These are phyloP conservation scores for Immersiporthe knoxdaviesiana DNA, from an alignment of 2,329 filamentous ascomycete species.

Conservation along the genomic window DNA sequence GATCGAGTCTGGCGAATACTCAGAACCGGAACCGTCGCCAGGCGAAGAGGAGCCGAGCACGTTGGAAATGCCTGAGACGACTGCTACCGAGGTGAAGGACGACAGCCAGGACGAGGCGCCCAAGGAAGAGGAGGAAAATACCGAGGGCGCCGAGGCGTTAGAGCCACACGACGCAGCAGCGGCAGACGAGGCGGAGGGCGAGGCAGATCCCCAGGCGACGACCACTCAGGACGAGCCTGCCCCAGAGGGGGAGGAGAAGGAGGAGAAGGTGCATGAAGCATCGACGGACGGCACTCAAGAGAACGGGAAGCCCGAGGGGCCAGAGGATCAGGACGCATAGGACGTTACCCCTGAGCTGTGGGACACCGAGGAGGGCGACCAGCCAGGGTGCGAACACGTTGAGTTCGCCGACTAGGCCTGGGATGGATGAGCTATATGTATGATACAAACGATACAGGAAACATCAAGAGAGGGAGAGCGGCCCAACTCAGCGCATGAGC, in stretches of 20 bases:
- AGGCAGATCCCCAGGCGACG: constrained; percentile 25
- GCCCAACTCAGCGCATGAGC: neutral
- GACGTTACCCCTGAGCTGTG: neutral
- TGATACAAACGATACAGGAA: neutral
- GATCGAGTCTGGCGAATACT: constrained; percentile 22
- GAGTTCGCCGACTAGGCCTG: neutral
- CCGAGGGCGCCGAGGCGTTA: constrained; percentile 7
- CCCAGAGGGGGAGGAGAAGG: too few species aligned
- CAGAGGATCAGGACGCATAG: constrained; percentile 16
- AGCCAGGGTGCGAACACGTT: constrained; percentile 1
- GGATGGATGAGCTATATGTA: neutral
- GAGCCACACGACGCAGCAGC: constrained; percentile 2
- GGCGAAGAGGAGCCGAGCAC: constrained; percentile 32
- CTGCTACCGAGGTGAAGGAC: neutral
- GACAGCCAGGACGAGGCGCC: constrained; percentile 4
- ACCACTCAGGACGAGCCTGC: constrained; percentile 27
- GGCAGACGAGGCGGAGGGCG: constrained; percentile 29
- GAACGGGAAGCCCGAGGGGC: constrained; percentile 7
- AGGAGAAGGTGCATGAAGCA: constrained; percentile 3
- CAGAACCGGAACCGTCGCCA: constrained; percentile 11
- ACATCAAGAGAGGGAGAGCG: neutral
- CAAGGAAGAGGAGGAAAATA: constrained; percentile 5
- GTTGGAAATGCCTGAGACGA: constrained; percentile 10
- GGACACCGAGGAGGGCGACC: neutral
- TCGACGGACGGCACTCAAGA: constrained; percentile 15